Evolutionary conservation across 331 rosid species (phyloP).

Genomic region (Pyrus hybrid): DNA sequence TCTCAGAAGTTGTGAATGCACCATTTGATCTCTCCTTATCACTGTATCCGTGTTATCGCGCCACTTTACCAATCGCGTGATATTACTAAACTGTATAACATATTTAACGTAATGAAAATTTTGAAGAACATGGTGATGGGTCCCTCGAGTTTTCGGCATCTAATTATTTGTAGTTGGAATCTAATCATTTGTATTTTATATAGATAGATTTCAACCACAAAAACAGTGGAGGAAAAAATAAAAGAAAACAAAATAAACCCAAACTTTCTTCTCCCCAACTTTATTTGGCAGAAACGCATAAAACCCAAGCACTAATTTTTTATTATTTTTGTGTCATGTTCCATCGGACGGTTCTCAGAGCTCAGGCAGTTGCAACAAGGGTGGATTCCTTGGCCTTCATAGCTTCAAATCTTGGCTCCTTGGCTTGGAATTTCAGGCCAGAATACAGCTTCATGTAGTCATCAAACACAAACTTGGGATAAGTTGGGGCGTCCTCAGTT

Average conservation of each 20-base stretch:
- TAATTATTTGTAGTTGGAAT: neutral
- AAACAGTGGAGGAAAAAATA: neutral
- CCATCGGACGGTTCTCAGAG: neutral
- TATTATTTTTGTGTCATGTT: neutral
- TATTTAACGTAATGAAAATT: neutral
- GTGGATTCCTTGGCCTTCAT: conserved; percentile 61
- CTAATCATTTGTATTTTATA: neutral
- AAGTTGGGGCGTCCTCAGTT: conserved; percentile 32
- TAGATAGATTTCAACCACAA: too few relatives aligned
- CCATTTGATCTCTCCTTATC: neutral
- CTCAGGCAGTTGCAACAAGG: conserved; percentile 50
- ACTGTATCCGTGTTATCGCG: neutral
- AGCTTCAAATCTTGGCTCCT: conserved; percentile 93
- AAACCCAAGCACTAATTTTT: neutral
- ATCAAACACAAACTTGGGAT: conserved; percentile 88
- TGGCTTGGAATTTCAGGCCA: conserved; percentile 81
- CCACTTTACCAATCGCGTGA: neutral
- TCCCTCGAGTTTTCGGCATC: neutral
- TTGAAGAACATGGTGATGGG: neutral
- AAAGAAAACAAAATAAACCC: neutral
- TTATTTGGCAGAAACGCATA: neutral
- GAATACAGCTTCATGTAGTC: conserved; percentile 94
- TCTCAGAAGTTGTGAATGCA: neutral
- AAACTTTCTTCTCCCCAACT: neutral
- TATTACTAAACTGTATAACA: neutral